These are phyloP conservation scores for Exophiala spinifera DNA, from an alignment of 2,329 filamentous ascomycete species.

Conservation along the genomic window DNA sequence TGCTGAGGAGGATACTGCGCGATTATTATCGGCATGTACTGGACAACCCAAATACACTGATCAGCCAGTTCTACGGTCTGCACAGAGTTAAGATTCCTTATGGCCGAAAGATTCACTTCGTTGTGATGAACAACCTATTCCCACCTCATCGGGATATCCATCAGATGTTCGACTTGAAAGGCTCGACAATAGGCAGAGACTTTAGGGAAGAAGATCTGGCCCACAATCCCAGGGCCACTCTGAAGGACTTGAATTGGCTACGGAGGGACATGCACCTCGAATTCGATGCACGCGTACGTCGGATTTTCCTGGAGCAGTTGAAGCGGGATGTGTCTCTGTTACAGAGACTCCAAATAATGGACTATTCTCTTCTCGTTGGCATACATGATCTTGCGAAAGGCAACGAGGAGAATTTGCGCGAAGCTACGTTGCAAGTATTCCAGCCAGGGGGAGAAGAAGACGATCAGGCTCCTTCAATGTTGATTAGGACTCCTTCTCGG, in stretches of 20 bases:
- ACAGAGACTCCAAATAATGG: slow-evolving; percentile 92
- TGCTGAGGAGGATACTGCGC: slow-evolving; percentile 54
- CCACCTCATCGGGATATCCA: slow-evolving; percentile 97
- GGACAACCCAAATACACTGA: slow-evolving; percentile 90
- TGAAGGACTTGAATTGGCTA: slow-evolving; percentile 97
- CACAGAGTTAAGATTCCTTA: slow-evolving; percentile 98
- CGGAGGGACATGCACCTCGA: slow-evolving; percentile 80
- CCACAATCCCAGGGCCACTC: slow-evolving; percentile 83
- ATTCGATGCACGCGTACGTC: slow-evolving; percentile 83
- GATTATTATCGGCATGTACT: slow-evolving; percentile 93
- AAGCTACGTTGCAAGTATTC: slow-evolving; percentile 90
- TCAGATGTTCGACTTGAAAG: slow-evolving; percentile 93
- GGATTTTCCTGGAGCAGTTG: slow-evolving; percentile 83
- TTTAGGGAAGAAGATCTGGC: slow-evolving; percentile 84
- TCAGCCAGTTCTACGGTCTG: slow-evolving; percentile 96
- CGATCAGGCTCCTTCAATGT: slow-evolving; percentile 49
- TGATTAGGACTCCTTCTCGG: slow-evolving; percentile 89
- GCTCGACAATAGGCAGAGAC: slow-evolving; percentile 89
- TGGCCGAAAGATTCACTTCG: slow-evolving; percentile 97
- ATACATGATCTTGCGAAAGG: slow-evolving; percentile 88
- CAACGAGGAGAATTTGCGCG: slow-evolving; percentile 88
- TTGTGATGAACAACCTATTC: slow-evolving; percentile 99
- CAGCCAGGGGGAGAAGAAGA: slow-evolving; percentile 79
- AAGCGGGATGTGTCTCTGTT: slow-evolving; percentile 81
- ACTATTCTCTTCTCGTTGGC: slow-evolving; percentile 92